Base-by-base conservation (phyloP, 306 rosid species). In the Cucurbita argyrosperma region DNA sequence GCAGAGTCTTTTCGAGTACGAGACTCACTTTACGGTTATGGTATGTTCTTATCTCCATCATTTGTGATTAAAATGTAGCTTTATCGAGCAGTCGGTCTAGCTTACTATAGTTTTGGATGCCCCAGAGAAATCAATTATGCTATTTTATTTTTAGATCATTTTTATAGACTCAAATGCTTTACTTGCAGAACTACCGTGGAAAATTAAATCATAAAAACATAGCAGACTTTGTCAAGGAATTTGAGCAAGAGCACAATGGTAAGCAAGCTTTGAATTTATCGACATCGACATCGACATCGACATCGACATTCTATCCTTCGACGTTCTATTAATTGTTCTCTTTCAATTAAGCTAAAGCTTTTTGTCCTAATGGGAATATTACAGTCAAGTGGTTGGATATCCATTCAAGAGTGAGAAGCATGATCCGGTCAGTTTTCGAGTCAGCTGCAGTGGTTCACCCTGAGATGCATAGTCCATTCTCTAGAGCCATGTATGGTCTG, bases 1-100 rank as follows among this genome's bases (percentile, higher is more conserved):
- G 84, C 88, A 82, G 74, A 94, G 98, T 72, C 76, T 90, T 7
- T 93, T 89, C 54, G 96, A 94, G 82, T 94, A 94, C 45, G 98
- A 94, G 89, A 94, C 98, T 70, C 98, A 93, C 84, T 93, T 93
- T 78, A 90, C 98, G 42, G 98, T 93, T 42, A 93, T 93, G 98
- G 98, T 93, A 90, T 79, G 93, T 52, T 79, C 43, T 18, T 52
- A 35, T 54, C 49, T 30, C 78, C 74, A 72, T 75, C 52, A 5
- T 16, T 61, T 70, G 19, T 39, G 9, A 62, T 50, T 60, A 76
- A 70, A 11, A 5, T 66, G 54, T 66, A 19, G 55, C 45, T 19
- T 42, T 18, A 12, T 47, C 14, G 4, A 0, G 23, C 45, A 13
- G 26, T 69, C 0, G 7, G 16, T 39, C 4, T 19, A 19, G 37